Evolutionary conservation across 2,329 filamentous ascomycete genomes (phyloP), one percentile per base, ranked within the genome.

Genomic region (Sporothrix brasiliensis): DNA sequence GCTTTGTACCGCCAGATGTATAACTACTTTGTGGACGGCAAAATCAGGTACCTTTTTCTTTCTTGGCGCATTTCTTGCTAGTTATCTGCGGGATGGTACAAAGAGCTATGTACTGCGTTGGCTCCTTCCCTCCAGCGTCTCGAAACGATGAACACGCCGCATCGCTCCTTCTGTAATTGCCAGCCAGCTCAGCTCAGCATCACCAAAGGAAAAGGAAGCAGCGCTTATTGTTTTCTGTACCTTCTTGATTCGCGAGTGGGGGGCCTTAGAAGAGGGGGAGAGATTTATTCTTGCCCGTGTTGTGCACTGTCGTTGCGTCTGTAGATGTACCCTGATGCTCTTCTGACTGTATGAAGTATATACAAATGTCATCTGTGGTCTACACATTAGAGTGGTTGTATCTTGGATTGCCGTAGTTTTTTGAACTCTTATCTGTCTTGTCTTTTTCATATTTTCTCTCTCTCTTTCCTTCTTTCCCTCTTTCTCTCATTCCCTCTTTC

Each of bases 231-330:
- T 10, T 60, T 34, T 10, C 34, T 61, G 56, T 61, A 21, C 56
- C 56, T 61, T 34, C 56, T 61, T 61, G 34, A 24, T 61, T 61
- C 56, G 11, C n/a, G 56, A 24, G 56, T 61, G 56, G 56, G 56
- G 56, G 56, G 56, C 7, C 21, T 39, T 24, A 27, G 50, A 67
- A 54, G 60, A 49, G 50, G 49, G 65, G 49, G 11, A 67, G 65
- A 54, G 50, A 54, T 67, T 56, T 41, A 39, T 54, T 67, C 49
- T 50, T 67, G 65, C 50, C 50, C 49, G 63, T 66, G 30, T 67
- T 21, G 14, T 49, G 41, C 10, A 30, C 27, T 63, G 7, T 41
- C 19, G 5, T 21, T 63, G 39, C 13, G 19, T 21, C 7, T 41
- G 30, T 60, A 21, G 21, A n/a, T 53, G 50, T 53, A 14, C 44